A percentile compares a stretch with the other conserved stretches of the same genome.
phyloP scores from a whole-genome alignment of 805 yeast species.

The Ogataea nakhonphanomensis region DNA sequence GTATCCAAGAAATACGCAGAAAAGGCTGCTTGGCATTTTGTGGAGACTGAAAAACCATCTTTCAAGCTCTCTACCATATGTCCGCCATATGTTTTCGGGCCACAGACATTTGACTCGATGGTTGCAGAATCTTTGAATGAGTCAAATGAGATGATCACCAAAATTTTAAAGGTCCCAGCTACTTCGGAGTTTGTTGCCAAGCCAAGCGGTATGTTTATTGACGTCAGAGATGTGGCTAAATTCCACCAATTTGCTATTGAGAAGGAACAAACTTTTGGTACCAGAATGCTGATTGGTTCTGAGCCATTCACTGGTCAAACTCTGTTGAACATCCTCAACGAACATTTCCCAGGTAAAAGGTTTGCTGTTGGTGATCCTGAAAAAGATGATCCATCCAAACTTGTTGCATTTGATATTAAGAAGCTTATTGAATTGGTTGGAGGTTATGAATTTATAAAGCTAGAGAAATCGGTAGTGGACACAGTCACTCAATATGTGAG shows the following conservation, averaged over 20 bases:
- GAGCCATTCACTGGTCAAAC: constrained; percentile 29
- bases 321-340: constrained; percentile 31
- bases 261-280: constrained; percentile 31
- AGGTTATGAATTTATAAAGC: constrained; percentile 36
- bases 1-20: constrained; percentile 56
- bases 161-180: constrained; percentile 21
- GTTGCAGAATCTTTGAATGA: constrained; percentile 34
- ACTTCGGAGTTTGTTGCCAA: constrained; percentile 29
- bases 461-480: constrained; percentile 40
- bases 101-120: constrained; percentile 41
- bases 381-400: constrained; percentile 6
- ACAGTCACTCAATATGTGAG: constrained; percentile 33
- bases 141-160: constrained; percentile 35
- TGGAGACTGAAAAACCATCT: constrained; percentile 34
- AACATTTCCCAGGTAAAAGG: constrained; percentile 42
- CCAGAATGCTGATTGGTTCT: constrained; percentile 31
- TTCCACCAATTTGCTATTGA: constrained; percentile 53
- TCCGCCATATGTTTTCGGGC: constrained; percentile 48
- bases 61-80: constrained; percentile 39
- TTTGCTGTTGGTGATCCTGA: constrained; percentile 43
- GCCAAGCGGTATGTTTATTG: constrained; percentile 33
- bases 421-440: constrained; percentile 3
- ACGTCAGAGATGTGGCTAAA: constrained; percentile 61
- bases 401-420: constrained; percentile 3
- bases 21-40: constrained; percentile 51